phyloP scores from a whole-genome alignment of 345 rosid species.

The Sonneratia alba region DNA sequence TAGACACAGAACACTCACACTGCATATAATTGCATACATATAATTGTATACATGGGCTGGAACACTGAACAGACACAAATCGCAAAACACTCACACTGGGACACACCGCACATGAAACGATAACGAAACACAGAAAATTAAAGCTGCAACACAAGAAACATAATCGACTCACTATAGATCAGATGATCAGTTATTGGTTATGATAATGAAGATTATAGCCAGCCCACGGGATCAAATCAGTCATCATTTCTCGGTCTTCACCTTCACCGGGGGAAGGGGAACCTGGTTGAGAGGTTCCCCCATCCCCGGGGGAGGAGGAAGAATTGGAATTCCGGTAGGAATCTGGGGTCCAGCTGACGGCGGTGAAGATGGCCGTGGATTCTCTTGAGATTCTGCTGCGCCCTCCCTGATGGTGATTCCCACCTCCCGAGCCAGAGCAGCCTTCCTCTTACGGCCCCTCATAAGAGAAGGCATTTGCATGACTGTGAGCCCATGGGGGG shows the following conservation, averaged over 20 bases:
- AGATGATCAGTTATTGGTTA: too few relatives aligned
- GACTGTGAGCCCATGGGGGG: slow-evolving; percentile 6
- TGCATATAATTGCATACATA: too few relatives aligned
- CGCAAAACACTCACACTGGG: too few relatives aligned
- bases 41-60: too few relatives aligned
- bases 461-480: background rate
- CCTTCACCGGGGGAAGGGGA: background rate
- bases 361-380: background rate
- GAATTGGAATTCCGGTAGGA: background rate
- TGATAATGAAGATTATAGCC: too few relatives aligned
- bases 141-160: too few relatives aligned
- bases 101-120: too few relatives aligned
- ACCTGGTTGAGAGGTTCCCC: background rate
- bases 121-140: too few relatives aligned
- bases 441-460: background rate
- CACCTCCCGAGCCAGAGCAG: background rate
- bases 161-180: too few relatives aligned
- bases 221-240: background rate
- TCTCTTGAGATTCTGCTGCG: background rate
- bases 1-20: too few relatives aligned
- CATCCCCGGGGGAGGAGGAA: background rate
- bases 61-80: too few relatives aligned
- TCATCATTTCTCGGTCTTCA: background rate
- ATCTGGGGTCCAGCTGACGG: background rate
- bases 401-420: background rate